Percentiles rank a stretch among this genome's conserved stretches.
phyloP scores from a whole-genome alignment of 805 yeast species.

The Groenewaldozyma tartarivorans region DNA sequence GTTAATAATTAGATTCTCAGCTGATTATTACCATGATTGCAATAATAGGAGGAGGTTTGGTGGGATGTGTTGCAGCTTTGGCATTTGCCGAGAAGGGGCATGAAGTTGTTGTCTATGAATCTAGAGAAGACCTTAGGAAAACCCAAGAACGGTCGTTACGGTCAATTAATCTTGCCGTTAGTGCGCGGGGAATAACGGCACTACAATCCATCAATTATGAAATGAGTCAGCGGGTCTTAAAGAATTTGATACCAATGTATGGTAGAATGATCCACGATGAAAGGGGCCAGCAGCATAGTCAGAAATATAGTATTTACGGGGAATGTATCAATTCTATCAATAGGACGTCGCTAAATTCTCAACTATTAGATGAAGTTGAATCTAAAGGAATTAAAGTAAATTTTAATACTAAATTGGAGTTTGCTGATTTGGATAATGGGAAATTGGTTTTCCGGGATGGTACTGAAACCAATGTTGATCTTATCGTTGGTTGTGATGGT shows the following conservation, averaged over 20 bases:
- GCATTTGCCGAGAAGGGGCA: conserved; percentile 68
- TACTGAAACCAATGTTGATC: conserved; percentile 20
- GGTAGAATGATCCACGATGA: conserved; percentile 84
- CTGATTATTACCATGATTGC: conserved; percentile 8
- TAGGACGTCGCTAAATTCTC: conserved; percentile 56
- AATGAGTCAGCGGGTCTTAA: conserved; percentile 47
- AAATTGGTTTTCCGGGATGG: conserved; percentile 1
- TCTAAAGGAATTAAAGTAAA: conserved; percentile 35
- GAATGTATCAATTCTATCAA: conserved; percentile 82
- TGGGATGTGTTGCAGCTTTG: conserved; percentile 78
- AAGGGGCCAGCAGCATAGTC: conserved; percentile 55
- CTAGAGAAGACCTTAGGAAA: conserved; percentile 58
- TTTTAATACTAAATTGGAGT: conserved; percentile 50
- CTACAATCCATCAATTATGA: conserved; percentile 50
- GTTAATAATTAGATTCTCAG: not conserved
- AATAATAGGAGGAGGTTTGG: conserved; percentile 83
- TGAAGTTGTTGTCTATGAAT: conserved; percentile 61
- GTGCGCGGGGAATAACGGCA: conserved; percentile 72
- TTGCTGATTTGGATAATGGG: conserved; percentile 27
- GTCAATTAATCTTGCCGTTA: conserved; percentile 83
- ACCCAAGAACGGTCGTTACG: conserved; percentile 21
- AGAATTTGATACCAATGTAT: conserved; percentile 68
- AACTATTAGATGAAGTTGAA: conserved; percentile 55
- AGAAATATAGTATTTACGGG: conserved; percentile 70
- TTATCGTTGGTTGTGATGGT: conserved; percentile 80